These are phyloP conservation scores for Hura crepitans DNA, from an alignment of 441 rosid species.

Conservation along the genomic window DNA sequence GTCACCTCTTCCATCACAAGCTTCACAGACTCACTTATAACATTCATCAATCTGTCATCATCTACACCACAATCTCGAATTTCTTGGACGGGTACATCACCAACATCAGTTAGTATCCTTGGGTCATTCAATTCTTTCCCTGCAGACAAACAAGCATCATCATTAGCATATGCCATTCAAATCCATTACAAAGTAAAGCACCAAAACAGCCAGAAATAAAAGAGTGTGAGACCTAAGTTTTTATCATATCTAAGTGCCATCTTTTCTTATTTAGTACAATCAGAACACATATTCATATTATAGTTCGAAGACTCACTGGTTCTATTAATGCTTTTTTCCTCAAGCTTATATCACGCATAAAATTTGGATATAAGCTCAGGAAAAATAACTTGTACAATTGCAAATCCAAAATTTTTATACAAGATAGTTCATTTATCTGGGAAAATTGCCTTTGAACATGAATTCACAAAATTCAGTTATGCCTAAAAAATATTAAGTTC, in stretches of 20 bases:
- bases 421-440: background rate
- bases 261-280: background rate
- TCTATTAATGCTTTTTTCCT: background rate
- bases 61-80: constrained; percentile 94
- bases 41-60: constrained; percentile 90
- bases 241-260: background rate
- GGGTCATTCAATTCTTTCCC: constrained; percentile 89
- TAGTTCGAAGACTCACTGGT: background rate
- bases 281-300: background rate
- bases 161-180: background rate
- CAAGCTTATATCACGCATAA: background rate
- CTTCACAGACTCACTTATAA: constrained; percentile 80
- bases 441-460: background rate
- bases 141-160: constrained; percentile 27
- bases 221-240: background rate
- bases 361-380: background rate
- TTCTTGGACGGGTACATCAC: constrained; percentile 96
- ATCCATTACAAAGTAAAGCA: background rate
- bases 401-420: background rate
- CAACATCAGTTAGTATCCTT: constrained; percentile 86
- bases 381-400: background rate
- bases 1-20: constrained; percentile 87
- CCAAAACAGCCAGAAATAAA: background rate
- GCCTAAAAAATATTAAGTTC: background rate
- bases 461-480: background rate